Evolutionary conservation across 2,329 filamentous ascomycete genomes (phyloP).

Genomic region (Apiospora pterosperma): DNA sequence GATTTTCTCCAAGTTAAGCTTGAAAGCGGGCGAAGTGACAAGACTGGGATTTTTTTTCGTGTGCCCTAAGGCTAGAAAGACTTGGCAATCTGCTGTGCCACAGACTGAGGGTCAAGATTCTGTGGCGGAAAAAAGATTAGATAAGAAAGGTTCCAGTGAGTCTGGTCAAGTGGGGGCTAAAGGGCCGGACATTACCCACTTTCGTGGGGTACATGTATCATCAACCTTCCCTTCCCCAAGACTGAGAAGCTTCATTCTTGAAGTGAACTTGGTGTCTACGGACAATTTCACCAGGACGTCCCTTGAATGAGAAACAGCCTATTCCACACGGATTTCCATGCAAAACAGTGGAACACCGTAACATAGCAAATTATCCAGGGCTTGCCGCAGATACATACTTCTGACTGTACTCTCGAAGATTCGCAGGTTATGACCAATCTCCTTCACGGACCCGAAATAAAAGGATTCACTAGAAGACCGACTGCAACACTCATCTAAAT

Average conservation of each 20-base stretch:
- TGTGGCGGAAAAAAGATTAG: constrained; percentile 1
- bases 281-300: neutral
- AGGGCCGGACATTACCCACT: constrained; percentile 3
- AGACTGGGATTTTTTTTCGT: constrained; percentile 14
- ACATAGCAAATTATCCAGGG: neutral
- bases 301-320: neutral
- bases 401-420: neutral
- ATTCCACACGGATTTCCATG: neutral
- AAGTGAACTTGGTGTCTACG: neutral
- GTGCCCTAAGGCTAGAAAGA: constrained; percentile 3
- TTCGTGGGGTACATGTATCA: neutral
- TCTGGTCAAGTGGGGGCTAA: constrained; percentile 7
- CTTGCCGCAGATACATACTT: neutral
- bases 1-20: constrained; percentile 8
- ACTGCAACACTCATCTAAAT: neutral
- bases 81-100: neutral
- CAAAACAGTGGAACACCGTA: neutral
- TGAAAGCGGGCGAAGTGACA: constrained; percentile 1
- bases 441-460: neutral
- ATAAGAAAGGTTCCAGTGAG: neutral
- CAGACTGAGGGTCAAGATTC: neutral
- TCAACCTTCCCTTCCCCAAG: neutral
- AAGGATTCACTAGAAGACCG: neutral
- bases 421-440: neutral
- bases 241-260: neutral